These are phyloP conservation scores for Boletus pseudo-olivaceus DNA, from an alignment of 768 basidiomycete species.

Conservation along the genomic window DNA sequence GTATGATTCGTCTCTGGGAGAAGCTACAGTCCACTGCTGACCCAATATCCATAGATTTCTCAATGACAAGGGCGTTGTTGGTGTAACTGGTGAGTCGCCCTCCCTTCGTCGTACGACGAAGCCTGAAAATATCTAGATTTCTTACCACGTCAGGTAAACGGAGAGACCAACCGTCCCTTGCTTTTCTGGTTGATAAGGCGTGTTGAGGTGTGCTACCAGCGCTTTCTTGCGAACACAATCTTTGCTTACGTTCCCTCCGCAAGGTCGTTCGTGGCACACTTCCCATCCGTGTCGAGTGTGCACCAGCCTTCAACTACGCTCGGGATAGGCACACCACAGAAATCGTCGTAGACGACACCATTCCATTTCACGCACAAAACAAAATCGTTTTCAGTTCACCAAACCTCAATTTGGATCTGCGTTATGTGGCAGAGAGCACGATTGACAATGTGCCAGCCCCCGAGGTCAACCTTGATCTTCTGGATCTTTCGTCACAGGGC, in stretches of 20 bases:
- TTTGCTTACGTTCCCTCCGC: background rate
- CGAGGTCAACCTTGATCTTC: conserved; percentile 49
- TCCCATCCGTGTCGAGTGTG: conserved; percentile 82
- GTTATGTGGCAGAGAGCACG: conserved; percentile 63
- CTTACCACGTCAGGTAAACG: conserved; percentile 58
- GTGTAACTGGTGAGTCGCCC: conserved; percentile 60
- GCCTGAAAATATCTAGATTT: conserved; percentile 51
- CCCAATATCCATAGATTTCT: conserved; percentile 50
- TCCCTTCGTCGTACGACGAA: background rate
- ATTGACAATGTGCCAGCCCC: conserved; percentile 52
- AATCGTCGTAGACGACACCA: conserved; percentile 47
- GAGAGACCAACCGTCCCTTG: conserved; percentile 52
- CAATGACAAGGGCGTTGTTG: conserved; percentile 82
- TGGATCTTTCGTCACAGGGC: conserved; percentile 67
- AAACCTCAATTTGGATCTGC: conserved; percentile 64
- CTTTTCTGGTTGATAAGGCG: conserved; percentile 83
- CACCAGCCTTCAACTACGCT: conserved; percentile 96
- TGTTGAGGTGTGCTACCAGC: conserved; percentile 50
- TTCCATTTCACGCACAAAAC: conserved; percentile 39
- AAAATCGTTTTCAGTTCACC: conserved; percentile 64
- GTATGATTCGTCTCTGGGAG: conserved; percentile 19
- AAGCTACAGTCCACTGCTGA: background rate
- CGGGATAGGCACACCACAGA: conserved; percentile 66
- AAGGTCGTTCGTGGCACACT: conserved; percentile 80
- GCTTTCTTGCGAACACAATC: background rate